These are phyloP conservation scores for Trichophyton rubrum DNA, from an alignment of 2,329 filamentous ascomycete species.

Conservation along the genomic window DNA sequence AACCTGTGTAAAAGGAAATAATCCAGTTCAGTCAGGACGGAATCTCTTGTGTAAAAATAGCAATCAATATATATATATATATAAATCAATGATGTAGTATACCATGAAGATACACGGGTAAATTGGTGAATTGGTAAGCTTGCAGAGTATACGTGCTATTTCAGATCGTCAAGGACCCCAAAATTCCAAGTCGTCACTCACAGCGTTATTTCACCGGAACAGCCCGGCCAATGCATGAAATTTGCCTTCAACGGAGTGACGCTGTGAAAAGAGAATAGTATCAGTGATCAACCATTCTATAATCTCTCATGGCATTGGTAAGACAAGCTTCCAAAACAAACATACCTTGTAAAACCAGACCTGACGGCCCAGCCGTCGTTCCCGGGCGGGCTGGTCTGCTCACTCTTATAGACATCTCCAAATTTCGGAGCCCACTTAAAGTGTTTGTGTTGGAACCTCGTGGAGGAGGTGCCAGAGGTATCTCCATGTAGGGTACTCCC, in stretches of 20 bases:
- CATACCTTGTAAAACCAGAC: constrained; percentile 70
- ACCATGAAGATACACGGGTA: background rate
- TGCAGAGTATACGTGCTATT: constrained; percentile 18
- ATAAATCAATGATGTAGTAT: background rate
- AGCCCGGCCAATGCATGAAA: constrained; percentile 64
- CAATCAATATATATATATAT: background rate
- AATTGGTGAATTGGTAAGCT: background rate
- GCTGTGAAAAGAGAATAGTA: constrained; percentile 35
- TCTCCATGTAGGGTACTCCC: constrained; percentile 21
- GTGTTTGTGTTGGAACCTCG: constrained; percentile 61
- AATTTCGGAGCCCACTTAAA: constrained; percentile 93
- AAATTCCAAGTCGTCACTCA: constrained; percentile 45
- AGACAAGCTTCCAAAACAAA: background rate
- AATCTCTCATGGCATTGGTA: background rate
- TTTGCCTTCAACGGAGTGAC: constrained; percentile 86
- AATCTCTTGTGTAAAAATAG: background rate
- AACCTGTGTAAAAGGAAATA: constrained; percentile 6
- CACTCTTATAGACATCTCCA: constrained; percentile 72
- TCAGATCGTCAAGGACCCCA: constrained; percentile 11
- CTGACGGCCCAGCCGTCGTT: constrained; percentile 91
- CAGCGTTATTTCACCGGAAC: constrained; percentile 64
- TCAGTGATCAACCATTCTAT: background rate
- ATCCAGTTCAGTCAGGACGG: background rate
- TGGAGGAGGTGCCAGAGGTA: constrained; percentile 18
- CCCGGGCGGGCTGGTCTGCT: constrained; percentile 64